Conservation (phyloP, 2,329 filamentous ascomycete genomes). For the Pseudopyrenochaeta lycopersici region DNA sequence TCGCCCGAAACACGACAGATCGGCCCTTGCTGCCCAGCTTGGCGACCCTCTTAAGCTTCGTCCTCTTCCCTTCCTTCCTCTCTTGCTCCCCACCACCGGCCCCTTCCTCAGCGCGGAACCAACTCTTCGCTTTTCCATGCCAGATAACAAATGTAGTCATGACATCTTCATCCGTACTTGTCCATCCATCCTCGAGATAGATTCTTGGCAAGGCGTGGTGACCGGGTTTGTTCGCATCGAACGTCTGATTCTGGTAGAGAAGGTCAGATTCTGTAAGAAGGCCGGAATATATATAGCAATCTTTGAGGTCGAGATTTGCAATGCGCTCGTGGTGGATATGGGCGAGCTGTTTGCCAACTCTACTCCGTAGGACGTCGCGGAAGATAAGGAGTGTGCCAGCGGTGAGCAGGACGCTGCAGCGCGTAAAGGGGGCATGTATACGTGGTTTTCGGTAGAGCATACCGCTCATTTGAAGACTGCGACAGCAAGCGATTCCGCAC, state of each 20-base stretch:
- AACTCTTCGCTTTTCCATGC: conserved; percentile 66
- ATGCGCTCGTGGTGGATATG: conserved; percentile 71
- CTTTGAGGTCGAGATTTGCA: conserved; percentile 65
- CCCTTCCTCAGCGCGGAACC: conserved; percentile 57
- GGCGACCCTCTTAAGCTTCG: conserved; percentile 67
- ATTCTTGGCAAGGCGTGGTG: conserved; percentile 67
- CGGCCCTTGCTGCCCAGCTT: conserved; percentile 68
- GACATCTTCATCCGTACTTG: conserved; percentile 70
- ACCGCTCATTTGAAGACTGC: conserved; percentile 69
- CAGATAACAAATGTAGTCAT: conserved; percentile 74
- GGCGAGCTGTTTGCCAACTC: conserved; percentile 63
- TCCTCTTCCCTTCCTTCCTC: conserved; percentile 52
- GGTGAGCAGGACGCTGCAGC: conserved; percentile 68
- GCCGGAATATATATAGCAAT: conserved; percentile 73
- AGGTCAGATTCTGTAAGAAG: conserved; percentile 69
- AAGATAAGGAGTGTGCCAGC: conserved; percentile 70
- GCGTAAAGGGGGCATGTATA: conserved; percentile 68
- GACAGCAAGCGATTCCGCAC: conserved; percentile 70
- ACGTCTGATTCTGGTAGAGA: conserved; percentile 70
- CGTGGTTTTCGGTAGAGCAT: conserved; percentile 71
- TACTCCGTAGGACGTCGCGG: conserved; percentile 65
- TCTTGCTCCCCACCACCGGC: conserved; percentile 39
- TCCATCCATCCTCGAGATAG: conserved; percentile 69
- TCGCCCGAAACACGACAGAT: conserved; percentile 71
- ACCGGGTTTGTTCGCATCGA: conserved; percentile 69